Evolutionary conservation across 2,329 filamentous ascomycete species (phyloP).

Genomic region (Phaeosphaeriaceae sp.): DNA sequence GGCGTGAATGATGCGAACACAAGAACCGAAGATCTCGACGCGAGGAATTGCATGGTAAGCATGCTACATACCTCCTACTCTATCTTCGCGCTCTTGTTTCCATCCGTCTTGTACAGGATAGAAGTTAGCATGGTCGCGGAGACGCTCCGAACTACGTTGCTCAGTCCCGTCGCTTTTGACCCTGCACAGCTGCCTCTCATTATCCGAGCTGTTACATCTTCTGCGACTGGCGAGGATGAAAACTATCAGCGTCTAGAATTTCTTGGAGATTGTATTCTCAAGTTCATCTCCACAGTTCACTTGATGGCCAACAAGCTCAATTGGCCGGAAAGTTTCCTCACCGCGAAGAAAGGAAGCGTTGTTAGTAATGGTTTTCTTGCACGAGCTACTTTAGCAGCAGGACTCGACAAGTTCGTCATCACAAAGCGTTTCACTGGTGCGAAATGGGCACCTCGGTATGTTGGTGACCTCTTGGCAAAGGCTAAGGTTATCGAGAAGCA

Average conservation of each 20-base stretch:
- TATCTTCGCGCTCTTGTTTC: conserved; percentile 67
- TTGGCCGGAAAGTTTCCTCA: conserved; percentile 80
- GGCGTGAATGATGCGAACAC: conserved; percentile 37
- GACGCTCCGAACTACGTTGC: conserved; percentile 62
- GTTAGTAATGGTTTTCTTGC: conserved; percentile 79
- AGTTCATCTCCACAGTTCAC: conserved; percentile 72
- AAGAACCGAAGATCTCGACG: conserved; percentile 58
- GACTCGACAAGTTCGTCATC: conserved; percentile 76
- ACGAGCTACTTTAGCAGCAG: conserved; percentile 65
- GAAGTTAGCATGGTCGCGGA: conserved; percentile 69
- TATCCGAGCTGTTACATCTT: conserved; percentile 72
- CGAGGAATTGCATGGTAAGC: conserved; percentile 55
- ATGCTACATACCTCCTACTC: conserved; percentile 55
- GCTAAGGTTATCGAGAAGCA: conserved; percentile 24
- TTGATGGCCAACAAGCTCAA: conserved; percentile 64
- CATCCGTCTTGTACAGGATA: conserved; percentile 73
- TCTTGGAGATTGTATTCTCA: conserved; percentile 83
- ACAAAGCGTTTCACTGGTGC: conserved; percentile 68
- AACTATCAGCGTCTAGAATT: conserved; percentile 90
- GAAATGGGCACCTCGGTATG: conserved; percentile 75
- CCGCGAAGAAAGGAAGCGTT: conserved; percentile 68
- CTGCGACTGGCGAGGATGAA: conserved; percentile 62
- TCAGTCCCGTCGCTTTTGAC: conserved; percentile 61
- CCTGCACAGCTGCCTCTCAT: conserved; percentile 59
- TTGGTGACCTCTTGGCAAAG: conserved; percentile 50